A percentile compares a stretch with the other conserved stretches of the same genome.
phyloP scores from a whole-genome alignment of 192 early-diverging fungal genomes.

The Bifiguratus adelaidae region DNA sequence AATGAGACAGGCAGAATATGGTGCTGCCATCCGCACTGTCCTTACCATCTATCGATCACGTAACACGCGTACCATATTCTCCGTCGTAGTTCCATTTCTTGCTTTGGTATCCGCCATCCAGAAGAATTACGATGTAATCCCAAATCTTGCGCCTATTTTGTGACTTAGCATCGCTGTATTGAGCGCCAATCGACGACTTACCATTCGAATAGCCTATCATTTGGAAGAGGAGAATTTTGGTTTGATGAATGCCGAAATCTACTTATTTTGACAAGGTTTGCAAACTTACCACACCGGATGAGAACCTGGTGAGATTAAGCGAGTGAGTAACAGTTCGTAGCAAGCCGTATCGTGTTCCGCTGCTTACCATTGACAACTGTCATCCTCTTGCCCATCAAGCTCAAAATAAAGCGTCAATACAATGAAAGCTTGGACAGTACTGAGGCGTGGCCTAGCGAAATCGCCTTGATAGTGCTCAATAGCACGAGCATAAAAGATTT shows the following conservation, averaged over 20 bases:
- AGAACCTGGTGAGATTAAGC: background rate
- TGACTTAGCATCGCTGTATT: background rate
- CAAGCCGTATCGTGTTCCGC: background rate
- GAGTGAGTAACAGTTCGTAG: background rate
- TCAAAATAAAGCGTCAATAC: constrained; percentile 46
- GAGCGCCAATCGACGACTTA: background rate
- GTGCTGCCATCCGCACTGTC: background rate
- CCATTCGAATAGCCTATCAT: constrained; percentile 58
- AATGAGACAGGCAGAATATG: background rate
- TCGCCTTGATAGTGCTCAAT: constrained; percentile 29
- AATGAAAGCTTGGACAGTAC: constrained; percentile 51
- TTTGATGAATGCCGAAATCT: constrained; percentile 31
- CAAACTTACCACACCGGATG: background rate
- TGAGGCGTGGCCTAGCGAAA: constrained; percentile 39
- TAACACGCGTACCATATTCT: constrained; percentile 70
- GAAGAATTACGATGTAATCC: constrained; percentile 59
- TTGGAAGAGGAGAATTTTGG: constrained; percentile 41
- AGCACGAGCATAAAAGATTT: constrained; percentile 29
- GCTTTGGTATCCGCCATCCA: constrained; percentile 30
- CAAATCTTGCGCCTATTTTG: constrained; percentile 53
- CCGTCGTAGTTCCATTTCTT: constrained; percentile 51
- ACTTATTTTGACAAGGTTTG: background rate
- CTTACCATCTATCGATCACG: constrained; percentile 49
- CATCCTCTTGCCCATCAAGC: background rate
- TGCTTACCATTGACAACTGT: constrained; percentile 12